Evolutionary conservation across 495 filamentous ascomycete species (phyloP).

Genomic region (Annulohypoxylon maeteangense): DNA sequence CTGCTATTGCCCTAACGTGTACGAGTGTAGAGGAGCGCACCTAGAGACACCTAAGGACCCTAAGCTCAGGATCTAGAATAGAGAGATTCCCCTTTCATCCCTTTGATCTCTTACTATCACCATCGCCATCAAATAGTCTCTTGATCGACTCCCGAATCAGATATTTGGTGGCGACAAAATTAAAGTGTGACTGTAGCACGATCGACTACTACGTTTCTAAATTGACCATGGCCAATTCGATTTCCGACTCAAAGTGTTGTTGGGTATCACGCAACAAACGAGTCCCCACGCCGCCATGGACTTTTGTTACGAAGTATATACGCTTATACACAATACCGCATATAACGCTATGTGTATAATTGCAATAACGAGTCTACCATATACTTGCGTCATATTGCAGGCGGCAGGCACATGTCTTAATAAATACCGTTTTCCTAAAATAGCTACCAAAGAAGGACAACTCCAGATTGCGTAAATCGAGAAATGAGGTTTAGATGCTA

Average conservation of each 20-base stretch:
- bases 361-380: not conserved
- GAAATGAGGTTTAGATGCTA: not conserved
- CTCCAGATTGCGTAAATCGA: not conserved
- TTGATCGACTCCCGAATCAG: not conserved
- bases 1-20: not conserved
- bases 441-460: not conserved
- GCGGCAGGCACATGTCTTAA: not conserved
- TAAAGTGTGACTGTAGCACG: not conserved
- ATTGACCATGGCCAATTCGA: no score
- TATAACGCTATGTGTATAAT: not conserved
- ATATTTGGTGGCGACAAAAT: not conserved
- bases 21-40: not conserved
- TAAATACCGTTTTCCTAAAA: not conserved
- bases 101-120: not conserved
- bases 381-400: not conserved
- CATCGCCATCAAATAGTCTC: not conserved
- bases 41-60: not conserved
- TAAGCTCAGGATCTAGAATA: not conserved
- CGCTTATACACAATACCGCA: not conserved
- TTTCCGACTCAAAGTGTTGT: not conserved
- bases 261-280: conserved; percentile 8
- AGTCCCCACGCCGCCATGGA: not conserved
- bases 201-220: not conserved
- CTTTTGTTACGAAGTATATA: conserved; percentile 11
- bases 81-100: not conserved